Evolutionary conservation across 352 stramenopile genomes (phyloP).

Genomic region (Phytophthora fragariae): DNA sequence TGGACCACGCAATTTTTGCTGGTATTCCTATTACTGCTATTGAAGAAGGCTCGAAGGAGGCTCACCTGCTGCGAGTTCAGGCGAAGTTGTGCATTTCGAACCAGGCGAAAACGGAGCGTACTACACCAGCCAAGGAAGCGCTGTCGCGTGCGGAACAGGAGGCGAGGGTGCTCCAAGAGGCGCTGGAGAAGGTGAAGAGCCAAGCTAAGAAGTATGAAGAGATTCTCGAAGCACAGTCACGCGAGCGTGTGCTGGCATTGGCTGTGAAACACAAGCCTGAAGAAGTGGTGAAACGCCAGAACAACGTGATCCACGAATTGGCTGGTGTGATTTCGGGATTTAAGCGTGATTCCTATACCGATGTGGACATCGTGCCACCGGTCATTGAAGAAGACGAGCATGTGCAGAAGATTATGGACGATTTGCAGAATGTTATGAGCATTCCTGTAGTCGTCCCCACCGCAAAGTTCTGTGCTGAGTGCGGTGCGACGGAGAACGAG

Average conservation of each 20-base stretch:
- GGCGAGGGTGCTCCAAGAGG: conserved; percentile 79
- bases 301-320: conserved; percentile 85
- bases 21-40: conserved; percentile 79
- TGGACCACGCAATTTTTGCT: conserved; percentile 73
- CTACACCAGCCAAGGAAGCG: conserved; percentile 69
- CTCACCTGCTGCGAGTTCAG: conserved; percentile 81
- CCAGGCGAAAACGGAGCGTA: conserved; percentile 41
- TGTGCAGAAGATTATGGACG: conserved; percentile 74
- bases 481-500: conserved; percentile 77
- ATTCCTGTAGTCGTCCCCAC: conserved; percentile 80
- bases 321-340: conserved; percentile 74
- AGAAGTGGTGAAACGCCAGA: conserved; percentile 81
- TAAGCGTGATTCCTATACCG: conserved; percentile 79
- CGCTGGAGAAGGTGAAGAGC: conserved; percentile 84
- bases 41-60: conserved; percentile 79
- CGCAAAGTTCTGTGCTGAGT: conserved; percentile 84
- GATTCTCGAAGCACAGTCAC: conserved; percentile 75
- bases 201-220: conserved; percentile 90
- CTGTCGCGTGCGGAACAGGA: conserved; percentile 75
- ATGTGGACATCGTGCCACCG: conserved; percentile 71
- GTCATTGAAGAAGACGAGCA: conserved; percentile 71
- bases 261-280: conserved; percentile 79
- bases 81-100: conserved; percentile 85
- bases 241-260: conserved; percentile 70
- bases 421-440: conserved; percentile 83